Percentiles rank a stretch among this genome's conserved stretches.
Evolutionary conservation across 148 eudicot species (phyloP).

Genomic region (Camellia japonica): DNA sequence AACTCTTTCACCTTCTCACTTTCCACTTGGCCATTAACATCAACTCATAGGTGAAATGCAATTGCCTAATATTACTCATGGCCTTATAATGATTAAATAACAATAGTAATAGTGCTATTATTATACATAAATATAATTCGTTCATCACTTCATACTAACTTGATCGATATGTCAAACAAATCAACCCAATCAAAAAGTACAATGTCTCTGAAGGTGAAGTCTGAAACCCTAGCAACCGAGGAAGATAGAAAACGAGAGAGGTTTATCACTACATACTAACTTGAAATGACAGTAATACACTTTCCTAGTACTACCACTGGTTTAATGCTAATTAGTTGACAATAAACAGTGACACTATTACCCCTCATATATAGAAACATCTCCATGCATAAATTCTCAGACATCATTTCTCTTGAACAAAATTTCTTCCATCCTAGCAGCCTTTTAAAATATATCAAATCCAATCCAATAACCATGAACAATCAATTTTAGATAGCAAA

Average conservation of each 20-base stretch:
- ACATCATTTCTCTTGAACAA: neutral
- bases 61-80: neutral
- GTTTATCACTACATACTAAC: neutral
- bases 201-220: no score
- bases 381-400: neutral
- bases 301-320: neutral
- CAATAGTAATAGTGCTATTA: neutral
- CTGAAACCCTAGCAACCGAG: no score
- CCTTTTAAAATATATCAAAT: constrained; percentile 5
- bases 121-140: neutral
- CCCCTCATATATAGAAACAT: neutral
- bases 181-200: no score
- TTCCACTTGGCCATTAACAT: neutral
- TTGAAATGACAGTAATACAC: neutral
- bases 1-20: constrained; percentile 5
- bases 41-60: neutral
- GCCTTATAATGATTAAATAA: neutral
- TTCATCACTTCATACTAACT: neutral
- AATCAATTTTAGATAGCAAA: neutral
- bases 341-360: neutral
- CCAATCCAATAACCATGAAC: neutral
- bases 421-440: neutral
- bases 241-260: no score
- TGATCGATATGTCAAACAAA: neutral
- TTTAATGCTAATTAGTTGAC: neutral